These are phyloP conservation scores for Elongisporangium anandrum DNA, from an alignment of 352 stramenopile species.

Conservation along the genomic window DNA sequence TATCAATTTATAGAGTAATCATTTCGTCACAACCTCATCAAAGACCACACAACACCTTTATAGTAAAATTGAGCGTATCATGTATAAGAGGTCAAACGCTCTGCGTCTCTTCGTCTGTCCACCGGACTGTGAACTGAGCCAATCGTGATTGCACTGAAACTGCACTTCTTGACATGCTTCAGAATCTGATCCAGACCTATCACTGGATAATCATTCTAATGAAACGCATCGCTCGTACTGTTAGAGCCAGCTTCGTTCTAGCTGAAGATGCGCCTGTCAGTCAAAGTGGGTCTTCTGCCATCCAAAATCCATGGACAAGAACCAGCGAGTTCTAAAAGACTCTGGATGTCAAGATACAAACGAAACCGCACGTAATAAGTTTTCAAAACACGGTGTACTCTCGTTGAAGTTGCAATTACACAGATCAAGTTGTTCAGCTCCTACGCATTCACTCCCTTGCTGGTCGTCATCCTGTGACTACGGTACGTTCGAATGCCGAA, in stretches of 20 bases:
- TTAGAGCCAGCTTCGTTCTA: not conserved
- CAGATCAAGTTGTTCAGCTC: no score
- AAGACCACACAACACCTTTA: not conserved
- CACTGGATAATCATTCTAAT: no score
- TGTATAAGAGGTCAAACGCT: not conserved
- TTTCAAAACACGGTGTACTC: not conserved
- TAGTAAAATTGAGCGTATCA: not conserved
- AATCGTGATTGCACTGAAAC: no score
- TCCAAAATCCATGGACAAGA: not conserved
- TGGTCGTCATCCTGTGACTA: not conserved
- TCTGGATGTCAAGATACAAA: no score
- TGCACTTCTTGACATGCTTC: not conserved
- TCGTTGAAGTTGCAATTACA: not conserved
- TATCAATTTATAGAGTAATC: not conserved
- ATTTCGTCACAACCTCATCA: not conserved
- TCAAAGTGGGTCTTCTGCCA: not conserved
- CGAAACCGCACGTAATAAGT: no score
- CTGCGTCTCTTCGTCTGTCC: not conserved
- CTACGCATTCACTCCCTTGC: not conserved
- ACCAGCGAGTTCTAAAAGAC: no score
- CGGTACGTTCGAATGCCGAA: slow-evolving; percentile 14
- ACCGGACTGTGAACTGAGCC: no score
- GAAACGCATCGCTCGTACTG: no score
- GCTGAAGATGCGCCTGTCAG: not conserved
- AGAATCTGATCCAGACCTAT: not conserved